Evolutionary conservation across 768 basidiomycete species (phyloP).

Genomic region (Trametes cinnabarina): DNA sequence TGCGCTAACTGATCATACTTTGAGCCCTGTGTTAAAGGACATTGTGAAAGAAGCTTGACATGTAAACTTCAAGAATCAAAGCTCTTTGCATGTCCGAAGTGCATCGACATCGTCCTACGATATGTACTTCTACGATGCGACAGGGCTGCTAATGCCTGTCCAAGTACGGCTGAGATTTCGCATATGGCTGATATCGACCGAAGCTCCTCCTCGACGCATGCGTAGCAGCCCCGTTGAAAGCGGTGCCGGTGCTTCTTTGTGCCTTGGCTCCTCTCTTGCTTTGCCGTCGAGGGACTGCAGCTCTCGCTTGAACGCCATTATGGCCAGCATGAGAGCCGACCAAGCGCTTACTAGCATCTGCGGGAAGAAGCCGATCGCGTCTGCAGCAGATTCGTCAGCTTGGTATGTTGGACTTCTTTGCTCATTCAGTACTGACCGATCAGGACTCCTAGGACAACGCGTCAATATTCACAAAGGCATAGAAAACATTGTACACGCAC

Average conservation of each 20-base stretch:
- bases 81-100: too few relatives aligned
- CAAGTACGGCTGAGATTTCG: constrained; percentile 9
- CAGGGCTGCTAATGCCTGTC: not conserved
- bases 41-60: too few relatives aligned
- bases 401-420: not conserved
- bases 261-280: not conserved
- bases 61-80: too few relatives aligned
- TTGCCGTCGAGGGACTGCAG: constrained; percentile 13
- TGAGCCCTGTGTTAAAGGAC: too few relatives aligned
- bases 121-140: not conserved
- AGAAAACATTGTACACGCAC: too few relatives aligned
- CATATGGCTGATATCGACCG: constrained; percentile 26
- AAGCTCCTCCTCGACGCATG: constrained; percentile 24
- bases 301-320: constrained; percentile 44
- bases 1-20: too few relatives aligned
- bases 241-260: constrained; percentile 21
- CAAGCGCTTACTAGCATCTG: constrained; percentile 51
- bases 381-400: constrained; percentile 27
- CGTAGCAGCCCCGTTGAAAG: constrained; percentile 21
- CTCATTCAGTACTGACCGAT: constrained; percentile 38
- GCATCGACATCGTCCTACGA: too few relatives aligned
- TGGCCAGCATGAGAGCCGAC: constrained; percentile 41
- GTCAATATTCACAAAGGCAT: not conserved
- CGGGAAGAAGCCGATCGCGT: constrained; percentile 57
- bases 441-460: constrained; percentile 38